Evolutionary conservation across 2,329 filamentous ascomycete species (phyloP).

Genomic region (Neofusicoccum umdonicola): DNA sequence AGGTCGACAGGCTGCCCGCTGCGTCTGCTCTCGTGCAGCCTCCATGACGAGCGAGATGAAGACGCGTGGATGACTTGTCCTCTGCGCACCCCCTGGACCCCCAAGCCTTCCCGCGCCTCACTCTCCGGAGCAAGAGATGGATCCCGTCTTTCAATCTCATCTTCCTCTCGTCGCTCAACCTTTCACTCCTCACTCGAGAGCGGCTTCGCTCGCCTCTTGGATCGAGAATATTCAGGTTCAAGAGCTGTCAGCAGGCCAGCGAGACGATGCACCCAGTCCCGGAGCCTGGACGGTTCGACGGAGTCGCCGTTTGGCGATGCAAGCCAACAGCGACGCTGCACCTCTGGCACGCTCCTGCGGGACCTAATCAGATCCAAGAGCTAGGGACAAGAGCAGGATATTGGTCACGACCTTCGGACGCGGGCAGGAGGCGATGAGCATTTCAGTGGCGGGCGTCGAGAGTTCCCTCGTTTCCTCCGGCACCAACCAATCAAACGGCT

Average conservation of each 20-base stretch:
- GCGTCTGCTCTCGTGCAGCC: not conserved
- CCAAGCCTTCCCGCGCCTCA: not conserved
- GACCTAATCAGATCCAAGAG: not conserved
- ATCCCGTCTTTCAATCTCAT: too few species aligned
- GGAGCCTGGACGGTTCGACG: not conserved
- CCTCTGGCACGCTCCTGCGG: not conserved
- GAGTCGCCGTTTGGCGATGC: not conserved
- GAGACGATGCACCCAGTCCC: not conserved
- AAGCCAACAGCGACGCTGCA: not conserved
- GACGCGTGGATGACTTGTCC: constrained; percentile 3
- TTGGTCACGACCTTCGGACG: not conserved
- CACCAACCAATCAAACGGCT: not conserved
- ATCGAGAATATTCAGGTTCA: not conserved
- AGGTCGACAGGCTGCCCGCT: not conserved
- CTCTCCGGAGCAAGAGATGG: not conserved
- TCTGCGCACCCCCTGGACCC: not conserved
- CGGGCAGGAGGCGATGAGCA: not conserved
- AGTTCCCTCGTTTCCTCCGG: not conserved
- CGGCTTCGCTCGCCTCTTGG: too few species aligned
- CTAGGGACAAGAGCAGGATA: not conserved
- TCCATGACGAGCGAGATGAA: constrained; percentile 1
- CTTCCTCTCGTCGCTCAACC: too few species aligned
- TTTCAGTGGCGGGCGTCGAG: not conserved
- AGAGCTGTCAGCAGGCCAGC: not conserved
- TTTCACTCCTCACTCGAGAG: too few species aligned